Evolutionary conservation across 805 yeast genomes (phyloP).

Genomic region (Metschnikowia baotianmanensis): DNA sequence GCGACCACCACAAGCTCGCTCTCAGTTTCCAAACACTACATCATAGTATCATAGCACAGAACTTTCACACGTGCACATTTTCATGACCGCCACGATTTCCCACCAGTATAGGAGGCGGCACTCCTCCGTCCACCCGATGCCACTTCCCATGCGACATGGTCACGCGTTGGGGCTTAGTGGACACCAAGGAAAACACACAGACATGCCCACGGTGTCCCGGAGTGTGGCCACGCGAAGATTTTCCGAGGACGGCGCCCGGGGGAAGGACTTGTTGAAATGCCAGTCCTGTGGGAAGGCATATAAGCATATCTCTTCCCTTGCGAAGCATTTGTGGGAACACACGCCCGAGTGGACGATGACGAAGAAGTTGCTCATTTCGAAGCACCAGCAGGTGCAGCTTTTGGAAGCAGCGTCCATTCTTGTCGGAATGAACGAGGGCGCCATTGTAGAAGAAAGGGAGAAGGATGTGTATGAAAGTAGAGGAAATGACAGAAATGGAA

Average conservation of each 20-base stretch:
- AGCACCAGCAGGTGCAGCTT: constrained; percentile 84
- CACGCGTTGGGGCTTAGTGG: constrained; percentile 9
- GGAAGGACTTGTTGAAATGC: constrained; percentile 81
- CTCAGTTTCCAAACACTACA: too few relatives aligned
- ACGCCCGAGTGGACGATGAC: constrained; percentile 94
- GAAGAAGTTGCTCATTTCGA: constrained; percentile 73
- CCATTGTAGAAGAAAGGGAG: constrained; percentile 10
- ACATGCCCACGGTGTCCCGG: constrained; percentile 9
- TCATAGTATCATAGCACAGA: too few relatives aligned
- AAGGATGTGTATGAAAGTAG: too few relatives aligned
- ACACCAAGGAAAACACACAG: constrained; percentile 12
- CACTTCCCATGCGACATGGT: constrained; percentile 15
- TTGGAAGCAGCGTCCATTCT: constrained; percentile 75
- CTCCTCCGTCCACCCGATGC: constrained; percentile 19
- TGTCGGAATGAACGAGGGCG: constrained; percentile 64
- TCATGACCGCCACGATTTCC: constrained; percentile 9
- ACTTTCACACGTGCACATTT: too few relatives aligned
- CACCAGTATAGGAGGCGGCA: constrained; percentile 19
- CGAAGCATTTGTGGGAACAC: constrained; percentile 90
- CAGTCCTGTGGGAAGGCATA: constrained; percentile 92
- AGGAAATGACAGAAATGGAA: too few relatives aligned
- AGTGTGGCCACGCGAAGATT: constrained; percentile 50
- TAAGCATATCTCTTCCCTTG: constrained; percentile 83
- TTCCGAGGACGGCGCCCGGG: constrained; percentile 80
- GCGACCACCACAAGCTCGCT: too few relatives aligned